Percentiles rank a stretch among this genome's conserved stretches.
Evolutionary conservation across 352 stramenopile species (phyloP).

Genomic region (Paralagenidium karlingii): DNA sequence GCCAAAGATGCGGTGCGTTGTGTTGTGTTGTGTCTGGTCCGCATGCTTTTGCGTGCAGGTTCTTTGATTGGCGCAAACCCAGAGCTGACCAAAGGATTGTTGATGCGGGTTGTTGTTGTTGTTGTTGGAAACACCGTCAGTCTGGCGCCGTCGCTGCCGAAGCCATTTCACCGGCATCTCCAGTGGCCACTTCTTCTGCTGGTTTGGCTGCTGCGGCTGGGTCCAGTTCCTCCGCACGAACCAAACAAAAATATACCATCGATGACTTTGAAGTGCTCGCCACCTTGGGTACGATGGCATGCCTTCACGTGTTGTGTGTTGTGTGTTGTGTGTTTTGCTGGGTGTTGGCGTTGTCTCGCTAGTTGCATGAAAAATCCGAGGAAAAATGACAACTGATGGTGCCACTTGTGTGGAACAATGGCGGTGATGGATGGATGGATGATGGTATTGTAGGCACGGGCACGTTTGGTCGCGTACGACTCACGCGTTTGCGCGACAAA

Average conservation of each 20-base stretch:
- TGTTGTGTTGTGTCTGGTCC: no score
- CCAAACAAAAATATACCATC: slow-evolving; percentile 27
- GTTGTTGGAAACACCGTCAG: no score
- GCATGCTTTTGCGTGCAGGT: no score
- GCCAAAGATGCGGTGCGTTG: no score
- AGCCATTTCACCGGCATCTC: slow-evolving; percentile 29
- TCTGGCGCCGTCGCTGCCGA: no score
- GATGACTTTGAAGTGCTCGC: slow-evolving; percentile 70
- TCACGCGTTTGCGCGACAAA: slow-evolving; percentile 54
- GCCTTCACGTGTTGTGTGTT: background rate
- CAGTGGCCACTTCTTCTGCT: slow-evolving; percentile 17
- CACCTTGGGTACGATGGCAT: slow-evolving; percentile 31
- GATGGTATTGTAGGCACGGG: slow-evolving; percentile 40
- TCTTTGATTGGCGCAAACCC: no score
- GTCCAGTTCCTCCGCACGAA: slow-evolving; percentile 8
- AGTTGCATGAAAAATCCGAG: no score
- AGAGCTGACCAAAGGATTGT: no score
- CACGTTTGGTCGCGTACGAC: slow-evolving; percentile 80
- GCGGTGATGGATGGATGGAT: no score
- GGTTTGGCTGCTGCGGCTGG: no score
- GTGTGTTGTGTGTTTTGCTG: background rate
- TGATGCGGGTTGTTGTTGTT: no score
- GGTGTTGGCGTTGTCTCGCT: no score
- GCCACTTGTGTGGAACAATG: background rate
- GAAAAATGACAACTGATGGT: background rate